These are phyloP conservation scores for Xerocomus potaroensis DNA, from an alignment of 768 basidiomycete genomes.

Conservation along the genomic window DNA sequence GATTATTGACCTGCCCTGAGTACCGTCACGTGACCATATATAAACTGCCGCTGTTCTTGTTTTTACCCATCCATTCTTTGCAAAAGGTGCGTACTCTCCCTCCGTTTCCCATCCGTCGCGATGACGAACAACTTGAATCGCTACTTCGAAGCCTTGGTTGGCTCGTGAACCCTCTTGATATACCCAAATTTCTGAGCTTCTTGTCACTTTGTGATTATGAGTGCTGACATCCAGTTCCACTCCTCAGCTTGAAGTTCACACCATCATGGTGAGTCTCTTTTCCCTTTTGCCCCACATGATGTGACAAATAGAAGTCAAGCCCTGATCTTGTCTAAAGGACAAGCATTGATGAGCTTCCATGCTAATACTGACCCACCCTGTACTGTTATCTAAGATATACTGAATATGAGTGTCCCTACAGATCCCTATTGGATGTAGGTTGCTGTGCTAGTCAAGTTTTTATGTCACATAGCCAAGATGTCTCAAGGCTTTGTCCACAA, in stretches of 20 bases:
- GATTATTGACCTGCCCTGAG: slow-evolving; percentile 36
- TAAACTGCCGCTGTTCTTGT: slow-evolving; percentile 17
- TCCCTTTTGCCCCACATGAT: slow-evolving; percentile 42
- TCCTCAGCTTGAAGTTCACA: background rate
- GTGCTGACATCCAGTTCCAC: slow-evolving; percentile 13
- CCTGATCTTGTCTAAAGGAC: slow-evolving; percentile 75
- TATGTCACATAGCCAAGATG: slow-evolving; percentile 3
- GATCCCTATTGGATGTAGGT: background rate
- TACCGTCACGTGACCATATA: slow-evolving; percentile 29
- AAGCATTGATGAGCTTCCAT: slow-evolving; percentile 75
- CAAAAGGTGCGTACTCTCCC: no score
- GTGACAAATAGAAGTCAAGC: slow-evolving; percentile 88
- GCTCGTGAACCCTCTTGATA: slow-evolving; percentile 68
- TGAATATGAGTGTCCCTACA: slow-evolving; percentile 9
- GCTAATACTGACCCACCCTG: slow-evolving; percentile 71
- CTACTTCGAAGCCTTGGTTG: slow-evolving; percentile 68
- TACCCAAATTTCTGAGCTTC: slow-evolving; percentile 91
- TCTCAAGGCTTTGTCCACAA: slow-evolving; percentile 43
- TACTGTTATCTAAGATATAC: slow-evolving; percentile 7
- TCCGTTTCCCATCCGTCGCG: slow-evolving; percentile 14
- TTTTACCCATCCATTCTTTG: no score
- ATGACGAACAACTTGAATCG: slow-evolving; percentile 79
- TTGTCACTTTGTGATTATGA: background rate
- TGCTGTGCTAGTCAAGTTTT: background rate
- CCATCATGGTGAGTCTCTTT: slow-evolving; percentile 38